These are phyloP conservation scores for Apophysomyces ossiformis DNA, from an alignment of 371 early-diverging fungal species.

Conservation along the genomic window DNA sequence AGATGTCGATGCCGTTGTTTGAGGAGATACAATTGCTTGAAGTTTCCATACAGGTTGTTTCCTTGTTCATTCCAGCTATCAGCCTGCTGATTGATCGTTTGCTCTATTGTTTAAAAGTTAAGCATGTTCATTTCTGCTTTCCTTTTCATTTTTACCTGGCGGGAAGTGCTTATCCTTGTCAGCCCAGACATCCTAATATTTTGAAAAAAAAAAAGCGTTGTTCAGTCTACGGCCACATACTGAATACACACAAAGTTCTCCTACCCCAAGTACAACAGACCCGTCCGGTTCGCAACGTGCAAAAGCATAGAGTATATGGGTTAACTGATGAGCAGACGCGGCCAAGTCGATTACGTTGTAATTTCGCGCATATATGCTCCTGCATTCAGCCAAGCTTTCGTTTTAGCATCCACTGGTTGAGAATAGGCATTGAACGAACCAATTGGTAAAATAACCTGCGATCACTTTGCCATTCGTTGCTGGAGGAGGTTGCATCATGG, in stretches of 20 bases:
- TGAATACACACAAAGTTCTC: neutral
- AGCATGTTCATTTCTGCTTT: neutral
- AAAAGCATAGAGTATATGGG: constrained; percentile 90
- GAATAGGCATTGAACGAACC: constrained; percentile 16
- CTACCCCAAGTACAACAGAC: constrained; percentile 64
- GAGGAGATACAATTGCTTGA: constrained; percentile 77
- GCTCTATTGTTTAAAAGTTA: constrained; percentile 23
- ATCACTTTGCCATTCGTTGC: constrained; percentile 34
- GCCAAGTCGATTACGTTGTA: constrained; percentile 70
- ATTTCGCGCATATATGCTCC: constrained; percentile 79
- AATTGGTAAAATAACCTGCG: constrained; percentile 43
- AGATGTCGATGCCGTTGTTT: constrained; percentile 71
- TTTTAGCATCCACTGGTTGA: neutral
- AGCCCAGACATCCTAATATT: constrained; percentile 46
- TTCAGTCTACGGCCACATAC: neutral
- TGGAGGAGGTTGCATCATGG: constrained; percentile 31
- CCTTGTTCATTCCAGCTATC: constrained; percentile 67
- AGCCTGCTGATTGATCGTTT: constrained; percentile 53
- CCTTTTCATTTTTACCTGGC: constrained; percentile 23
- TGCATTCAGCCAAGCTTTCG: neutral
- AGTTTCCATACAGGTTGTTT: constrained; percentile 77
- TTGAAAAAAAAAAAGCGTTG: neutral
- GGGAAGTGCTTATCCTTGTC: constrained; percentile 54
- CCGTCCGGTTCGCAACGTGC: constrained; percentile 76
- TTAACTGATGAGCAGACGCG: constrained; percentile 61